These are phyloP conservation scores for Hymenoscyphus linearis DNA, from an alignment of 2,329 filamentous ascomycete species.

Conservation along the genomic window DNA sequence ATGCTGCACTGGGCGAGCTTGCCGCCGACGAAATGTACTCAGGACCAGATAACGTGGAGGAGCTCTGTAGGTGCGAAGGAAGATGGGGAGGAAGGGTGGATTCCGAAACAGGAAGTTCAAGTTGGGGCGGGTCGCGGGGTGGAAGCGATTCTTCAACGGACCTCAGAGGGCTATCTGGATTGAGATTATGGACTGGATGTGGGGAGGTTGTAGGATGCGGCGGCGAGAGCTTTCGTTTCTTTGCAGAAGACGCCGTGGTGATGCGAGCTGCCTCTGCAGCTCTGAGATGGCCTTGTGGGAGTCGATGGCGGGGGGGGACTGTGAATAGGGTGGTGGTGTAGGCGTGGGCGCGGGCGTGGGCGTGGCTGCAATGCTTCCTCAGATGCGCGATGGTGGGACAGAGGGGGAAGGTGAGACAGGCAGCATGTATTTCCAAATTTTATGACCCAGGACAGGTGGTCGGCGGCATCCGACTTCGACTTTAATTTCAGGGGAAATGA, in stretches of 20 bases:
- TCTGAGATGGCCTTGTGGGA: slow-evolving; percentile 17
- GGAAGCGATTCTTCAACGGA: slow-evolving; percentile 37
- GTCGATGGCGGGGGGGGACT: slow-evolving; percentile 5
- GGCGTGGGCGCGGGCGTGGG: slow-evolving; percentile 10
- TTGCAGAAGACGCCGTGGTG: slow-evolving; percentile 66
- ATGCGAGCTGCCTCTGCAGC: slow-evolving; percentile 54
- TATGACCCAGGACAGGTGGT: neutral
- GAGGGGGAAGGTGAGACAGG: neutral
- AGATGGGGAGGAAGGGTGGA: slow-evolving; percentile 46
- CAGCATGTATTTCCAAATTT: neutral
- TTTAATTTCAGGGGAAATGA: neutral
- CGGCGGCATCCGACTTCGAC: slow-evolving; percentile 1
- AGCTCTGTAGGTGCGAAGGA: slow-evolving; percentile 38
- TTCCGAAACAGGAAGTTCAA: slow-evolving; percentile 30
- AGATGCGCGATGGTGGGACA: neutral
- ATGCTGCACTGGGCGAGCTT: slow-evolving; percentile 53
- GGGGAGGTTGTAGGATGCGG: slow-evolving; percentile 23
- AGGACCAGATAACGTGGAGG: slow-evolving; percentile 38
- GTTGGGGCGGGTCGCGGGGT: slow-evolving; percentile 39
- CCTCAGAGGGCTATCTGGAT: slow-evolving; percentile 28
- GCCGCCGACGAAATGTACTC: slow-evolving; percentile 52
- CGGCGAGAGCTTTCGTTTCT: slow-evolving; percentile 63
- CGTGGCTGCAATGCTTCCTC: slow-evolving; percentile 19
- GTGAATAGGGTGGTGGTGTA: neutral
- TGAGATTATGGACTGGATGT: slow-evolving; percentile 17